Percentiles rank a stretch among this genome's conserved stretches.
These are phyloP conservation scores for Wallacemonas sp. DNA, from an alignment of 208 protist species.

Conservation along the genomic window DNA sequence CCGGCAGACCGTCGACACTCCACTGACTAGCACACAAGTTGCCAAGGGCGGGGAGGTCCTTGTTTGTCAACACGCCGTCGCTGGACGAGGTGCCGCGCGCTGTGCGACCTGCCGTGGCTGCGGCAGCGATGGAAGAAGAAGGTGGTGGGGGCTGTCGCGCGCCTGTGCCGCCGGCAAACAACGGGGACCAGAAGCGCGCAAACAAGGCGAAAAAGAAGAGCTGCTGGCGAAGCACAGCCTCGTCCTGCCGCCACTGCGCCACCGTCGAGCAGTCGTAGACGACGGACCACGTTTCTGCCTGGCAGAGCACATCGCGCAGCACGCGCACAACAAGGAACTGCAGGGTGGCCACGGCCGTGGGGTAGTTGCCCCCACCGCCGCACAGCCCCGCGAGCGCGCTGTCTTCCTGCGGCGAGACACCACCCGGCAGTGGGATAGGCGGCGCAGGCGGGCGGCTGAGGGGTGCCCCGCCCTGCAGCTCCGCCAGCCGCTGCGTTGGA, in stretches of 20 bases:
- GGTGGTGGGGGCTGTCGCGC: not conserved
- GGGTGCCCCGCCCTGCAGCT: conserved; percentile 10
- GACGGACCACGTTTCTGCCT: conserved; percentile 53
- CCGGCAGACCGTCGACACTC: conserved; percentile 37
- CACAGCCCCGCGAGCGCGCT: conserved; percentile 45
- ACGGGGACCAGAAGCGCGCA: conserved; percentile 66
- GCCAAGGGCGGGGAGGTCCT: not conserved
- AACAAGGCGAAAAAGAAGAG: conserved; percentile 85
- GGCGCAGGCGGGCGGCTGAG: conserved; percentile 4
- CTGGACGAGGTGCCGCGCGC: conserved; percentile 5
- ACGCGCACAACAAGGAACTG: conserved; percentile 79
- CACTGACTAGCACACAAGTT: not conserved
- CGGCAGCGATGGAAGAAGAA: not conserved
- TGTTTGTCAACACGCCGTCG: not conserved
- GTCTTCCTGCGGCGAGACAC: conserved; percentile 71
- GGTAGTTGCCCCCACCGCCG: conserved; percentile 81
- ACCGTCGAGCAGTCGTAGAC: conserved; percentile 52
- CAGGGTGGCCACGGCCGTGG: conserved; percentile 50
- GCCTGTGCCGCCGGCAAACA: conserved; percentile 57
- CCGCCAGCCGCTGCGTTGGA: not conserved
- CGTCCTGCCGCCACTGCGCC: conserved; percentile 42
- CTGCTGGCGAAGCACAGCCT: conserved; percentile 66
- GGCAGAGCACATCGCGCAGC: conserved; percentile 72
- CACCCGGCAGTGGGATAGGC: conserved; percentile 28
- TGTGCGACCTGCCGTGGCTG: not conserved